Conservation (phyloP, 2,329 filamentous ascomycete genomes). For the Leptographium galeiforme region DNA sequence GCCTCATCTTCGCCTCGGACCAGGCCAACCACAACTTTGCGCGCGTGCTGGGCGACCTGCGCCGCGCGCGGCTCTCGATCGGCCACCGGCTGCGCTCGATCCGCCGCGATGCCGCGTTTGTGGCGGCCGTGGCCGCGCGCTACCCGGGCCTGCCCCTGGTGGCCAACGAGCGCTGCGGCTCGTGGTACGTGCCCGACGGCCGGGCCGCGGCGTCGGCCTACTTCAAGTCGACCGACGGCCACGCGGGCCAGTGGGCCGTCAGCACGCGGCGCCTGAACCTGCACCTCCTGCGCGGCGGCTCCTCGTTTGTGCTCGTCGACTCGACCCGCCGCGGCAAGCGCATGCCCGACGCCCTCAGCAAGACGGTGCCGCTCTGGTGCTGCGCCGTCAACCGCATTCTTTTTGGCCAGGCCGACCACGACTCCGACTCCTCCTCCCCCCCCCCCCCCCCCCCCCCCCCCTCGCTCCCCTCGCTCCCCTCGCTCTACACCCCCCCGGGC, state of each 20-base stretch:
- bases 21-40: conserved; percentile 52
- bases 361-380: conserved; percentile 91
- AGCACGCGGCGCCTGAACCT: conserved; percentile 75
- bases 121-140: conserved; percentile 42
- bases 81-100: conserved; percentile 76
- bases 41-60: conserved; percentile 56
- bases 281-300: conserved; percentile 55
- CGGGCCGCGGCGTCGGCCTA: conserved; percentile 59
- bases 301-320: conserved; percentile 65
- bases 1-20: conserved; percentile 33
- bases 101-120: conserved; percentile 61
- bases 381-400: conserved; percentile 69
- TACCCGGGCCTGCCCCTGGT: conserved; percentile 48
- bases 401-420: too few relatives aligned
- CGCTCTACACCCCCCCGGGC: conserved; percentile 60
- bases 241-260: conserved; percentile 82
- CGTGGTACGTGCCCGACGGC: conserved; percentile 72
- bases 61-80: conserved; percentile 62
- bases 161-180: conserved; percentile 89
- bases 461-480: too few relatives aligned
- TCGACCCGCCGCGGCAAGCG: conserved; percentile 73
- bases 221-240: conserved; percentile 97
- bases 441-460: too few relatives aligned
- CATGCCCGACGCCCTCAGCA: conserved; percentile 89
- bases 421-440: too few relatives aligned